Base-by-base conservation (phyloP, 2,329 filamentous ascomycete genomes). In the Cladosporium sp. region DNA sequence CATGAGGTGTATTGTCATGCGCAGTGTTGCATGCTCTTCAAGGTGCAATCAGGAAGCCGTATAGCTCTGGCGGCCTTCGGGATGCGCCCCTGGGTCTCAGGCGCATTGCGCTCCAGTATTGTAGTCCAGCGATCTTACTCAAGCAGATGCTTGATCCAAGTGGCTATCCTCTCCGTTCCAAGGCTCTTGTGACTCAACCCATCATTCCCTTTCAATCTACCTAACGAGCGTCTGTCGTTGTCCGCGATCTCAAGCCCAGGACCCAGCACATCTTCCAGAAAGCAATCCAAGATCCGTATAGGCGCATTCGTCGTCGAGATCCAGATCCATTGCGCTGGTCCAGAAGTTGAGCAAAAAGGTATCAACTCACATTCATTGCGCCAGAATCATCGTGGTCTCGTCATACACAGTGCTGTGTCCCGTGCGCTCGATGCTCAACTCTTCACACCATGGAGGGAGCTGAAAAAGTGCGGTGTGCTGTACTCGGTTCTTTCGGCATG, bases 321-420 rank as follows among this genome's bases (percentile, higher is more conserved):
- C 18, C 15, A n/a, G 28, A 21, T 24, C 14, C 18, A 36, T 32
- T 36, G 11, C n/a, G 24, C 32, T 8, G 12, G 55, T 28, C 4
- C 21, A 21, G n/a, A 24, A 24, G 4, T 7, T 14, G 12, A 57
- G 32, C 12, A 11, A 18, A 18, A 26, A 15, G 8, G 24, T 15
- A 24, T 34, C 30, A 11, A 58, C 55, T 58, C 34, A 58, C 55
- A 41, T 38, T 58, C 55, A 58, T 58, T 58, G 55, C 18, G 34
- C 34, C 55, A 36, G 30, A 58, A 41, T 58, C 32, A 36, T 58
- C 55, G n/a, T 58, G 14, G 21, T 28, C 55, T 38, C 32, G 15
- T 41, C n/a, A 38, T 8, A 38, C 55, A 28, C 52, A 32, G n/a
- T 55, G n/a, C 21, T 24, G 21, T 28, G 21, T 38, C 21, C 30